Percentiles rank a stretch among this genome's conserved stretches.
phyloP scores from a whole-genome alignment of 805 yeast species.

The Kodamaea kakaduensis region DNA sequence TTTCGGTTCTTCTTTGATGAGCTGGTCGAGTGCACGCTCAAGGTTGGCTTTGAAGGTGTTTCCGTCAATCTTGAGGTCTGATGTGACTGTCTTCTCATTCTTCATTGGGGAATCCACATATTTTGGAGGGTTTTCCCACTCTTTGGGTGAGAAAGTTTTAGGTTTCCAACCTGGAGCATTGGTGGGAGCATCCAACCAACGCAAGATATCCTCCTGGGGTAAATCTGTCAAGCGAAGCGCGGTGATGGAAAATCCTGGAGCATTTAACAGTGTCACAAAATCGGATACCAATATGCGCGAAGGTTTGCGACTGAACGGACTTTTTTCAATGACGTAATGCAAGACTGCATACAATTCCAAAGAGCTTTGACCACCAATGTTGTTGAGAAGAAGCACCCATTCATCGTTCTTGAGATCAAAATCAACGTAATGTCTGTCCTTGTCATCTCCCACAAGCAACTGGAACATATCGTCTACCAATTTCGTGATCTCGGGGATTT shows the following conservation, averaged over 20 bases:
- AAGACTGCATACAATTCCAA: slow-evolving; percentile 75
- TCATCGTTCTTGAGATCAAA: slow-evolving; percentile 55
- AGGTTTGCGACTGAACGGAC: slow-evolving; percentile 58
- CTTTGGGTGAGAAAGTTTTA: slow-evolving; percentile 26
- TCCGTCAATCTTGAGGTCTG: slow-evolving; percentile 28
- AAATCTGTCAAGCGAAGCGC: slow-evolving; percentile 64
- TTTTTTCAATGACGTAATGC: slow-evolving; percentile 49
- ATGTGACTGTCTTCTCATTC: slow-evolving; percentile 21
- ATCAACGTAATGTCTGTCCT: slow-evolving; percentile 77
- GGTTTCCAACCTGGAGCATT: slow-evolving; percentile 82
- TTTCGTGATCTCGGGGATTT: slow-evolving; percentile 65
- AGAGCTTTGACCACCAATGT: slow-evolving; percentile 84
- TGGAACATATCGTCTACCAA: slow-evolving; percentile 56
- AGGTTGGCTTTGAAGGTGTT: slow-evolving; percentile 49
- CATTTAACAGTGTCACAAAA: slow-evolving; percentile 83
- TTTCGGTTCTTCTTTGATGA: slow-evolving; percentile 57
- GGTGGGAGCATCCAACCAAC: slow-evolving; percentile 65
- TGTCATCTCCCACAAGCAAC: slow-evolving; percentile 58
- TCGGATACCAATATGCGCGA: slow-evolving; percentile 69
- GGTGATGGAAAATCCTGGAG: slow-evolving; percentile 89
- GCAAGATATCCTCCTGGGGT: slow-evolving; percentile 34
- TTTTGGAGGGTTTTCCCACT: slow-evolving; percentile 24
- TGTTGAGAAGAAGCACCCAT: slow-evolving; percentile 69
- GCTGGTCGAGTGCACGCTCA: slow-evolving; percentile 34
- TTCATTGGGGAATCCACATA: slow-evolving; percentile 28